Conservation (phyloP, 257 asterid genomes). For the Linaria vulgaris region DNA sequence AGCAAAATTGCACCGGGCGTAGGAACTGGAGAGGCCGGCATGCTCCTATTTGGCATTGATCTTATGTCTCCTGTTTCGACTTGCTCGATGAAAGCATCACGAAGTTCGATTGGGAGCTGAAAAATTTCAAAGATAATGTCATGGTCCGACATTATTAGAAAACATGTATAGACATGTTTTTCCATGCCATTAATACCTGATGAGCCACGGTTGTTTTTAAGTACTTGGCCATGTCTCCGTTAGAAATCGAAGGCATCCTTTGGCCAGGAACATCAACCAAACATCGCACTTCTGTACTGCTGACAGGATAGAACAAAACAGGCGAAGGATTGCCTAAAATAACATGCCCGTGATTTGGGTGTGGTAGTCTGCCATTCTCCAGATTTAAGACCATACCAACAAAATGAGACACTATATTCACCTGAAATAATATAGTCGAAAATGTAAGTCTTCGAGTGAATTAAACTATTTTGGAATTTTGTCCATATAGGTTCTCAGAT, state of each 20-base stretch:
- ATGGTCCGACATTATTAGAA: neutral
- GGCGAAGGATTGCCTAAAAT: constrained; percentile 53
- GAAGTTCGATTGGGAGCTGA: constrained; percentile 47
- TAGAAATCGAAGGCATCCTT: constrained; percentile 43
- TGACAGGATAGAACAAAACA: constrained; percentile 45
- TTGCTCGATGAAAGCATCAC: constrained; percentile 35
- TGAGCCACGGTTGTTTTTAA: constrained; percentile 42
- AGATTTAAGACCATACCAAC: constrained; percentile 52
- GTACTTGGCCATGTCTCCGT: constrained; percentile 51
- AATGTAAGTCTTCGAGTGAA: neutral
- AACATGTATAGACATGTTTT: neutral
- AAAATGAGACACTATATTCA: constrained; percentile 46
- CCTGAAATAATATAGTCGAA: constrained; percentile 22
- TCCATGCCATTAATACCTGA: constrained; percentile 32
- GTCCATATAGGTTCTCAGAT: neutral
- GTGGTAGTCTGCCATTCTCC: constrained; percentile 49
- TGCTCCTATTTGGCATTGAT: constrained; percentile 53
- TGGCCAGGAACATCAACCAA: constrained; percentile 47
- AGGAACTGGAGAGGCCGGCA: constrained; percentile 55
- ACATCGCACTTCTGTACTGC: constrained; percentile 50
- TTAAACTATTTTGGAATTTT: neutral
- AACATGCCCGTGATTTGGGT: constrained; percentile 49
- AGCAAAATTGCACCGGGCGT: constrained; percentile 54
- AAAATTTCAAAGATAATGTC: neutral
- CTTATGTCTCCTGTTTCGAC: constrained; percentile 49